Conservation (phyloP, 140 eudicot genomes). For the Flaveria floridana region DNA sequence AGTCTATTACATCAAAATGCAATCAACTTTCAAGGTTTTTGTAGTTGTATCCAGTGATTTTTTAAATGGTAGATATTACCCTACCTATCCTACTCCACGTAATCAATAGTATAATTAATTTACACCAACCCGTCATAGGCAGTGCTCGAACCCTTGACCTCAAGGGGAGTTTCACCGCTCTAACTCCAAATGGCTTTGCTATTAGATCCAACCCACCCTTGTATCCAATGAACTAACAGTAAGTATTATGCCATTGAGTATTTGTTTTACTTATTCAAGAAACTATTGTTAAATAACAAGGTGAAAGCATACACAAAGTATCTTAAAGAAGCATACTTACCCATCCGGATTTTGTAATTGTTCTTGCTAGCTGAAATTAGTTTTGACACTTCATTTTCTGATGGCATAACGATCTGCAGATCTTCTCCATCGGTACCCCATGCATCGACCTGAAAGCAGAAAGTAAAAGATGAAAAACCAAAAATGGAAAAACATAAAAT, state of each 20-base stretch:
- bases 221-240: neutral
- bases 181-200: too few species aligned
- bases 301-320: neutral
- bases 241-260: neutral
- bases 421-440: conserved; percentile 88
- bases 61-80: too few species aligned
- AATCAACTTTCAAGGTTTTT: neutral
- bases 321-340: conserved; percentile 35
- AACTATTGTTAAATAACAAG: neutral
- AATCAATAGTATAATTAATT: too few species aligned
- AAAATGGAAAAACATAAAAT: neutral
- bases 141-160: too few species aligned
- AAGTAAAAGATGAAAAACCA: neutral
- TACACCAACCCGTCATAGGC: too few species aligned
- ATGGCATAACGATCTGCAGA: conserved; percentile 63
- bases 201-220: too few species aligned
- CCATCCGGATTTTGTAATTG: conserved; percentile 54
- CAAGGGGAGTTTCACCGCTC: too few species aligned
- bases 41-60: neutral
- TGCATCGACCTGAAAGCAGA: conserved; percentile 55
- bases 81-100: too few species aligned
- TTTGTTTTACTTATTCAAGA: neutral
- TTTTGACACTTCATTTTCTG: conserved; percentile 57
- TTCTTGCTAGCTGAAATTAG: conserved; percentile 48
- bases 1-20: neutral